Evolutionary conservation across 1,139 yeast species (phyloP), one percentile per base, ranked within the genome.

Genomic region (Hansenula anomala): DNA sequence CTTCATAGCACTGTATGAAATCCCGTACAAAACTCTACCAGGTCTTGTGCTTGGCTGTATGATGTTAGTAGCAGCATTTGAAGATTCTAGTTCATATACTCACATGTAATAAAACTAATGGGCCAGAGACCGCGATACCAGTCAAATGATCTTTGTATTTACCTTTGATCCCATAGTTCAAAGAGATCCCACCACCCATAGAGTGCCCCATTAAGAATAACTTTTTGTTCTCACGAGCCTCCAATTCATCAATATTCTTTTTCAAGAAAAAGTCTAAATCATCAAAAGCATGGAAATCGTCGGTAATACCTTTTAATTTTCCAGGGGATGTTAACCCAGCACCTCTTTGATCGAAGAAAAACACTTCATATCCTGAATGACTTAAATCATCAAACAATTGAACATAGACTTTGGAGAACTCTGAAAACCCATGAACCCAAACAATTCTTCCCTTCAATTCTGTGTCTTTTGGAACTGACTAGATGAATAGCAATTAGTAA

Each of bases 151-250:
- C 73, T 34, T 69, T 67, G 58, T 75, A 55, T 46, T 67, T 73
- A 4, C 97, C 97, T 34, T 66, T 64, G 38, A 82, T 72, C 14
- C 80, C 86, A 59, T 90, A 90, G 60, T 81, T 86, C 45, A 89
- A 67, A 0, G 69, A 67, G 38, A 88, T 80, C 0, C 86, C 96
- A 17, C 97, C 97, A 36, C 98, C 98, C 97, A 92, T 89, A n/a
- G 95, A 86, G 56, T 86, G 95, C 3, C 97, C 96, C 63, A 77
- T 69, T 47, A 92, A 57, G 52, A 71, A 74, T 31, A 88, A 55
- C 47, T 78, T 78, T 34, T 67, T 68, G 9, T 56, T 51, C 11
- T 40, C 43, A 8, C 42, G 38, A 2, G 45, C 44, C 26, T 50
- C 36, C 30, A 64, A 44, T 19, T 67, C 64, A 9, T 58, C 47